phyloP scores from a whole-genome alignment of 768 basidiomycete genomes.

The Chalciporus piperatus region DNA sequence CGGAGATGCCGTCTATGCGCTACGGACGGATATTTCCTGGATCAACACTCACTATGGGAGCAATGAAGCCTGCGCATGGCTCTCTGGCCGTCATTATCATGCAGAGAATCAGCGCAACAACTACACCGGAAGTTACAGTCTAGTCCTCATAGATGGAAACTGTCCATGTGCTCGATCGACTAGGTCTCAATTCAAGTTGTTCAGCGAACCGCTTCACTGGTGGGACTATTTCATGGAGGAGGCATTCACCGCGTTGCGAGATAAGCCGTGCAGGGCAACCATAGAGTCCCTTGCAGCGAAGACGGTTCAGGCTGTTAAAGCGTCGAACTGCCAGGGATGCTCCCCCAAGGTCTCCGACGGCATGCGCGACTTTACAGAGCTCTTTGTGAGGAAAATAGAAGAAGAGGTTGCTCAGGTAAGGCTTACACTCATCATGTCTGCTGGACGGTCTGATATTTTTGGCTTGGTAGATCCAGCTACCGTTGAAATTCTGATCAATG shows the following conservation, averaged over 20 bases:
- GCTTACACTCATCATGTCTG: background rate
- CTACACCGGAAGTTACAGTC: too few relatives aligned
- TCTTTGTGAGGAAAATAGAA: conserved; percentile 12
- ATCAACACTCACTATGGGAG: conserved; percentile 15
- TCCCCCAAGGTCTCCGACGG: background rate
- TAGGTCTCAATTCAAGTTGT: background rate
- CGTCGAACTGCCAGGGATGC: background rate
- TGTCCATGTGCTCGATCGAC: conserved; percentile 1
- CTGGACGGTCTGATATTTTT: background rate
- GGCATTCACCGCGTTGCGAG: conserved; percentile 9
- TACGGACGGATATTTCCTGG: conserved; percentile 10
- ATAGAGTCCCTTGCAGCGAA: background rate
- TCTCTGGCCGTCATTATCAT: background rate
- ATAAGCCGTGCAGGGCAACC: conserved; percentile 16
- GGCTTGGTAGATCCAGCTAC: conserved; percentile 3
- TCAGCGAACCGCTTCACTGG: conserved; percentile 10
- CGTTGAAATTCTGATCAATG: background rate
- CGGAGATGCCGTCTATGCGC: conserved; percentile 4
- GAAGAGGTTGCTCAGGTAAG: conserved; percentile 14
- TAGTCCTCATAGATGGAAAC: background rate
- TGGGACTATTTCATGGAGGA: conserved; percentile 23
- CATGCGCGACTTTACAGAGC: conserved; percentile 15
- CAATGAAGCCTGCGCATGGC: conserved; percentile 3
- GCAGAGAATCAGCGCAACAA: too few relatives aligned
- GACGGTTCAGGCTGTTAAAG: conserved; percentile 1